A percentile compares a stretch with the other conserved stretches of the same genome.
Evolutionary conservation across 148 eudicot species (phyloP).

Genomic region (Nyssa sinensis): DNA sequence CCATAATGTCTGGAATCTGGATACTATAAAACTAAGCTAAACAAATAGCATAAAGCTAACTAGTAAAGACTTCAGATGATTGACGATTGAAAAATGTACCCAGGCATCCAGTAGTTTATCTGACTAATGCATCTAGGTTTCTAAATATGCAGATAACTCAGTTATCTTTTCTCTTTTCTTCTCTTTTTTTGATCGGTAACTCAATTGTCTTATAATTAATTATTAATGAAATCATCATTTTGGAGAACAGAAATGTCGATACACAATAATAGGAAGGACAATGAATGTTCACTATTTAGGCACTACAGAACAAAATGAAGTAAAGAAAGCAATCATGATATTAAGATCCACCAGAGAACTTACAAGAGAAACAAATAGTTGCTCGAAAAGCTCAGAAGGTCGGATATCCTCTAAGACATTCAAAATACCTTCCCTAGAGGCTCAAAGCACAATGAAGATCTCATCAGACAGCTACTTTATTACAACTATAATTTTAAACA

Average conservation of each 20-base stretch:
- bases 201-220: not conserved
- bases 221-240: not conserved
- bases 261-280: too few species aligned
- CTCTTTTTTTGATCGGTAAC: too few species aligned
- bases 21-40: not conserved
- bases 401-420: conserved; percentile 56
- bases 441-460: conserved; percentile 14
- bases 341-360: conserved; percentile 28
- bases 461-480: conserved; percentile 12
- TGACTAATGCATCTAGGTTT: not conserved
- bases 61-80: not conserved
- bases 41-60: not conserved
- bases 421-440: conserved; percentile 80
- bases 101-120: too few species aligned
- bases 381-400: conserved; percentile 75
- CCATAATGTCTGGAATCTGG: too few species aligned
- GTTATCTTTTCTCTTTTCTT: too few species aligned
- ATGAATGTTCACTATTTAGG: not conserved
- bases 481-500: not conserved
- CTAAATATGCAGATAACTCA: too few species aligned
- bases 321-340: not conserved
- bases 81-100: not conserved
- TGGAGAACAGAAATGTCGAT: not conserved
- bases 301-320: too few species aligned
- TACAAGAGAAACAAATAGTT: conserved; percentile 79